phyloP scores from a whole-genome alignment of 2,329 filamentous ascomycete species.

The Colletotrichum viniferum region DNA sequence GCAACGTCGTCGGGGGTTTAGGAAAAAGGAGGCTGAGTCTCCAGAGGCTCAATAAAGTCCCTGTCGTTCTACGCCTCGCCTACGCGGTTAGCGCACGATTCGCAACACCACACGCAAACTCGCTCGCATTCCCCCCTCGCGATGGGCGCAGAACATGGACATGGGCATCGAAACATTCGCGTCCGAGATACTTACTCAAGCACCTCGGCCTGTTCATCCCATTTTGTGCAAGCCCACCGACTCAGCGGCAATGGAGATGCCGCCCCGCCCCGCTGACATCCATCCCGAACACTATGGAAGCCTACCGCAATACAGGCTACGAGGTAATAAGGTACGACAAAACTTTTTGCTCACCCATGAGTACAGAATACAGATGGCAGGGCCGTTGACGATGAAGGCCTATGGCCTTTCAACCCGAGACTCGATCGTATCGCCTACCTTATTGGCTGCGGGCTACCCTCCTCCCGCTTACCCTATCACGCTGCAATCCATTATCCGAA shows the following conservation, averaged over 20 bases:
- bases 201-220: not conserved
- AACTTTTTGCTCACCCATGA: not conserved
- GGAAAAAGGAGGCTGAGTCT: not conserved
- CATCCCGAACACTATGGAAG: not conserved
- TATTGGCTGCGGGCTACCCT: not conserved
- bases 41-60: not conserved
- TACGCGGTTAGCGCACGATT: not conserved
- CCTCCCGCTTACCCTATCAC: not conserved
- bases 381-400: not conserved
- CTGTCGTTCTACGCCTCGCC: not conserved
- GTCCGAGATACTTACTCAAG: not conserved
- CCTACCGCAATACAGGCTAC: not conserved
- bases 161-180: not conserved
- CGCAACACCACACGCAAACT: not conserved
- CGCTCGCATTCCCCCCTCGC: not conserved
- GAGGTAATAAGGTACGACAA: not conserved
- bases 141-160: not conserved
- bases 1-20: not conserved
- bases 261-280: conserved; percentile 2
- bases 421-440: not conserved
- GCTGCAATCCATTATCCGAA: not conserved
- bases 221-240: not conserved
- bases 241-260: not conserved
- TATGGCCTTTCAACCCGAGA: not conserved
- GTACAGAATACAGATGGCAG: not conserved